A percentile compares a stretch with the other conserved stretches of the same genome.
Conservation (phyloP, 495 filamentous ascomycete species). For the Trichodelitschia bisporula region DNA sequence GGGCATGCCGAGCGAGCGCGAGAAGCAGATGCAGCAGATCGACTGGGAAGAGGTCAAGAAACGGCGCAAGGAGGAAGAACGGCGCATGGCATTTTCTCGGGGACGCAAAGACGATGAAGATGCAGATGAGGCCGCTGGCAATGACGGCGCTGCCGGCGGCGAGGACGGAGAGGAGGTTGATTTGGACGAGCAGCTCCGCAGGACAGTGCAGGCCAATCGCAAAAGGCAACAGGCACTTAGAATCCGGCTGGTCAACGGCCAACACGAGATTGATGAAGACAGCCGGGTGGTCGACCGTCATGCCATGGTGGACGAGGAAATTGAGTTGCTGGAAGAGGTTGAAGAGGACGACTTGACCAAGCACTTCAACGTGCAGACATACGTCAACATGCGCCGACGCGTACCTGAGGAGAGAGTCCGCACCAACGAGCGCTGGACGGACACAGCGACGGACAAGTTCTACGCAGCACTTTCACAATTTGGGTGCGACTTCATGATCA, state of each 20-base stretch:
- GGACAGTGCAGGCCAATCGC: slow-evolving; percentile 33
- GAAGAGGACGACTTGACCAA: slow-evolving; percentile 70
- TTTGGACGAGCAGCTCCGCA: neutral
- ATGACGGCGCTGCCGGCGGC: slow-evolving; percentile 1
- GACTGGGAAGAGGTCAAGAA: slow-evolving; percentile 22
- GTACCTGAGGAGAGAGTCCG: slow-evolving; percentile 23
- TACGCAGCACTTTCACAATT: slow-evolving; percentile 68
- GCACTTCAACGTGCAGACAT: slow-evolving; percentile 41
- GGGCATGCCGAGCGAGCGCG: slow-evolving; percentile 58
- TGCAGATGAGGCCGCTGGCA: slow-evolving; percentile 1
- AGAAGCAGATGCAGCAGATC: slow-evolving; percentile 28
- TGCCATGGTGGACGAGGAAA: slow-evolving; percentile 31
- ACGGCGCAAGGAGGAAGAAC: slow-evolving; percentile 2
- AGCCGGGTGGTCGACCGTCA: slow-evolving; percentile 62
- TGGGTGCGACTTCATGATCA: slow-evolving; percentile 81
- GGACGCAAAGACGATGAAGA: slow-evolving; percentile 1
- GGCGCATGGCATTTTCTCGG: too few relatives aligned
- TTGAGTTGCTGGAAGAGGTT: slow-evolving; percentile 34
- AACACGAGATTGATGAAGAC: slow-evolving; percentile 57
- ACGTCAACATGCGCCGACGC: slow-evolving; percentile 49
- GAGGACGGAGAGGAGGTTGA: slow-evolving; percentile 4
- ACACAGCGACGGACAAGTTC: slow-evolving; percentile 56
- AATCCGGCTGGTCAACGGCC: slow-evolving; percentile 67
- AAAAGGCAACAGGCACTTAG: too few relatives aligned
- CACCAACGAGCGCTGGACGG: slow-evolving; percentile 33